Evolutionary conservation across 352 stramenopile species (phyloP).

Genomic region (Peronospora farinosa): DNA sequence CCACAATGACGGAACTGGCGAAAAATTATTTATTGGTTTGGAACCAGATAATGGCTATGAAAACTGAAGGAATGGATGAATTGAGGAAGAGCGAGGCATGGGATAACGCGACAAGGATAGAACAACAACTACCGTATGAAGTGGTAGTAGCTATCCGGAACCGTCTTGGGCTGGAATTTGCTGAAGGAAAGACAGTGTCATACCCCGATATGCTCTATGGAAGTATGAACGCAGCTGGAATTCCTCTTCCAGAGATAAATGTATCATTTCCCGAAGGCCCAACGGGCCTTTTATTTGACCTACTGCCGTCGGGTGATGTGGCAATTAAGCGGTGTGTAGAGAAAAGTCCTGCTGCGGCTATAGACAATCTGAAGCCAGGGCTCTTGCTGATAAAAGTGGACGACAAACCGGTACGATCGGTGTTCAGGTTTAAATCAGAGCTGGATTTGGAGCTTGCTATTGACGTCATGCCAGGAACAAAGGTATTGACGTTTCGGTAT

Average conservation of each 20-base stretch:
- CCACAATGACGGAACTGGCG: slow-evolving; percentile 34
- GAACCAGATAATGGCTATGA: slow-evolving; percentile 56
- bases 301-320: slow-evolving; percentile 37
- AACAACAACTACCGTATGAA: slow-evolving; percentile 70
- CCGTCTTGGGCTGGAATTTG: slow-evolving; percentile 44
- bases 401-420: slow-evolving; percentile 43
- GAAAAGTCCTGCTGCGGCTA: slow-evolving; percentile 54
- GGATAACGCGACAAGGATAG: slow-evolving; percentile 44
- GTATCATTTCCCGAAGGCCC: slow-evolving; percentile 58
- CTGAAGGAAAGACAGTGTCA: slow-evolving; percentile 31
- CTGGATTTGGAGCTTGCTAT: slow-evolving; percentile 52
- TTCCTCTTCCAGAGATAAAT: slow-evolving; percentile 79
- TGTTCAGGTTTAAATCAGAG: slow-evolving; percentile 45
- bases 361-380: slow-evolving; percentile 62
- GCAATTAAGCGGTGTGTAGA: slow-evolving; percentile 37
- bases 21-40: slow-evolving; percentile 71
- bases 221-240: slow-evolving; percentile 64
- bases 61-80: slow-evolving; percentile 54
- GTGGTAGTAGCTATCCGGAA: slow-evolving; percentile 75
- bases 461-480: slow-evolving; percentile 39
- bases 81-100: slow-evolving; percentile 62
- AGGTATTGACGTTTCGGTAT: slow-evolving; percentile 78
- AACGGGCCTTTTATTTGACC: slow-evolving; percentile 56
- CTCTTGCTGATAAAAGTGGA: slow-evolving; percentile 71
- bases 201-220: slow-evolving; percentile 57